phyloP scores from a whole-genome alignment of 495 filamentous ascomycete genomes.

The Penicillium cataractarum region DNA sequence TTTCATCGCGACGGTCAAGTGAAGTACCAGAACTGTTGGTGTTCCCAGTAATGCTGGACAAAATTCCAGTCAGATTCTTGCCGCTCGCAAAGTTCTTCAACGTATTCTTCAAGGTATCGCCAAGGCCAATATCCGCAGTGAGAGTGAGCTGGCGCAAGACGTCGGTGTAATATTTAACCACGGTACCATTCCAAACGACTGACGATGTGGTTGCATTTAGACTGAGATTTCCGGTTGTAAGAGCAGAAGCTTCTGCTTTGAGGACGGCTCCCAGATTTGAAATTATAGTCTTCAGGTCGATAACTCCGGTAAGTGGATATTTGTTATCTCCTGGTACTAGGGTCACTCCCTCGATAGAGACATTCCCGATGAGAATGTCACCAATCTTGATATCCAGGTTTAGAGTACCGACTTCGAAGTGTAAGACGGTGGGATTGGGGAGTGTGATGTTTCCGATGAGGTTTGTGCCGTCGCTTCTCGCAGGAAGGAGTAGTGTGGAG shows the following conservation, averaged over 20 bases:
- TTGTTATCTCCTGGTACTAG: constrained; percentile 63
- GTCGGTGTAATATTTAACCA: constrained; percentile 42
- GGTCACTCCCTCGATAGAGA: constrained; percentile 57
- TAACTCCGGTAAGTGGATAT: constrained; percentile 47
- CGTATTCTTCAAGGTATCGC: constrained; percentile 36
- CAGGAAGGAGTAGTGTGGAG: constrained; percentile 28
- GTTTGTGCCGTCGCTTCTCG: constrained; percentile 36
- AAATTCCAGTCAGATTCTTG: constrained; percentile 11
- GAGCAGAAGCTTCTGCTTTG: constrained; percentile 25
- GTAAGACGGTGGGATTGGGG: constrained; percentile 41
- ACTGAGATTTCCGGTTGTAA: constrained; percentile 34
- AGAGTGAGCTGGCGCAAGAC: constrained; percentile 36
- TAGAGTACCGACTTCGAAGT: constrained; percentile 39
- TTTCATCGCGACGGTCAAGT: not conserved
- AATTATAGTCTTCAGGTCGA: constrained; percentile 36
- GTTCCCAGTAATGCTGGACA: not conserved
- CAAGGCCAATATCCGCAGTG: constrained; percentile 33
- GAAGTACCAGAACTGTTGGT: not conserved
- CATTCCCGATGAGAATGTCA: constrained; percentile 51
- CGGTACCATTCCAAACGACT: constrained; percentile 35
- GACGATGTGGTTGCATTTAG: constrained; percentile 34
- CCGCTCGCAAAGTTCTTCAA: constrained; percentile 23
- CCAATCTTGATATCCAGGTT: constrained; percentile 37
- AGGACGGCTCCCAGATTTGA: constrained; percentile 33
- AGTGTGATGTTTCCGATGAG: constrained; percentile 43